A percentile compares a stretch with the other conserved stretches of the same genome.
Evolutionary conservation across 176 grass and related monocot genomes (phyloP).

Genomic region (Cenchrus fungigraminus): DNA sequence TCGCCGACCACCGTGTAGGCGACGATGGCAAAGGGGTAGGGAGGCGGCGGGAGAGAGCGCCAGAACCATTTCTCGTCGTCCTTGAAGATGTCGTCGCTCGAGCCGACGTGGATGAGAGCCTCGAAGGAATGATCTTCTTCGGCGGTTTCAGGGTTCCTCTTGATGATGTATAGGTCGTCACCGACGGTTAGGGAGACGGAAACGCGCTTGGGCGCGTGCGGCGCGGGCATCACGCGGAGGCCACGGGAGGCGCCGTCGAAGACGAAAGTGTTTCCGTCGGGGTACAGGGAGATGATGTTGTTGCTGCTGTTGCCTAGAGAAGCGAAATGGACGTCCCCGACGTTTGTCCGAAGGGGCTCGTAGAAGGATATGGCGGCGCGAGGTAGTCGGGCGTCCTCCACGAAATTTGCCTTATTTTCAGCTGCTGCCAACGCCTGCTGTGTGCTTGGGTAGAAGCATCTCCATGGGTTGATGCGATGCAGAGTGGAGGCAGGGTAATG

Average conservation of each 20-base stretch:
- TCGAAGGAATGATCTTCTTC: slow-evolving; percentile 15
- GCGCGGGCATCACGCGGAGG: background rate
- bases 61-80: background rate
- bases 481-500: background rate
- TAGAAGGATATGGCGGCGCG: background rate
- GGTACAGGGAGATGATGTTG: background rate
- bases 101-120: background rate
- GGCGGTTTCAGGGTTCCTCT: background rate
- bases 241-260: background rate
- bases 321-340: no score
- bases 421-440: background rate
- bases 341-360: background rate
- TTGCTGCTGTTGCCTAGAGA: background rate
- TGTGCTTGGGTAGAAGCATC: slow-evolving; percentile 16
- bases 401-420: background rate
- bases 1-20: background rate
- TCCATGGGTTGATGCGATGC: background rate
- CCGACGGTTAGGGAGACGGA: background rate
- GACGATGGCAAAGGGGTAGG: background rate
- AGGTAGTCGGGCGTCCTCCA: background rate
- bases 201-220: background rate
- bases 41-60: background rate
- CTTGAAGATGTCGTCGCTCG: background rate
- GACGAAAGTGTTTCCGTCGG: background rate
- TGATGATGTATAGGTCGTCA: background rate